Evolutionary conservation across 345 rosid genomes (phyloP).

Genomic region (Eucalyptus tenuipes): DNA sequence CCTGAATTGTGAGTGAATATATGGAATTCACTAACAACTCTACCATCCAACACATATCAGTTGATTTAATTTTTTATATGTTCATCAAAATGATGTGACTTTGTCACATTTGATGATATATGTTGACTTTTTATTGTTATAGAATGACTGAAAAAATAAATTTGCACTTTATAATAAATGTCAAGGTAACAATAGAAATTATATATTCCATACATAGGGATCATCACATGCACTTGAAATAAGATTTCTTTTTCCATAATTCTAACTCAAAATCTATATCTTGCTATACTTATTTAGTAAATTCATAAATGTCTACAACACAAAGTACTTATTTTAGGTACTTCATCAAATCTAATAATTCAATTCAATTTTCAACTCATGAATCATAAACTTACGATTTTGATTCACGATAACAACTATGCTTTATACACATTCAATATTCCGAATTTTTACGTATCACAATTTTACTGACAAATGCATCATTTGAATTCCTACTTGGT

Average conservation of each 20-base stretch:
- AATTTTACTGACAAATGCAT: background rate
- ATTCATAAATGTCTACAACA: no score
- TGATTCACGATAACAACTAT: background rate
- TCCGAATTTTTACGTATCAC: background rate
- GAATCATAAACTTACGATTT: background rate
- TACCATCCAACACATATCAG: background rate
- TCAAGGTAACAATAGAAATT: background rate
- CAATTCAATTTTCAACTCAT: no score
- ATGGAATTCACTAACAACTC: background rate
- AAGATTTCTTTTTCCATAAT: background rate
- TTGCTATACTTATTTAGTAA: background rate
- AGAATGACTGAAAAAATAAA: background rate
- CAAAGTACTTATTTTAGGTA: no score
- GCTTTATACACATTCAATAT: background rate
- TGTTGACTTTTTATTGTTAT: background rate
- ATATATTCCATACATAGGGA: background rate
- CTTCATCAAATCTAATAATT: no score
- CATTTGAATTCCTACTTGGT: background rate
- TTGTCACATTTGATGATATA: background rate
- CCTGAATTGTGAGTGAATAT: background rate
- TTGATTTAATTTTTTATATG: background rate
- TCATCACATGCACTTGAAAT: background rate
- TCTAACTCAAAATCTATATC: background rate
- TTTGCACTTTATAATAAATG: background rate
- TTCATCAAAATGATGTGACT: background rate